phyloP scores from a whole-genome alignment of 1,284 basidiomycete species.

The Pascua sp. region DNA sequence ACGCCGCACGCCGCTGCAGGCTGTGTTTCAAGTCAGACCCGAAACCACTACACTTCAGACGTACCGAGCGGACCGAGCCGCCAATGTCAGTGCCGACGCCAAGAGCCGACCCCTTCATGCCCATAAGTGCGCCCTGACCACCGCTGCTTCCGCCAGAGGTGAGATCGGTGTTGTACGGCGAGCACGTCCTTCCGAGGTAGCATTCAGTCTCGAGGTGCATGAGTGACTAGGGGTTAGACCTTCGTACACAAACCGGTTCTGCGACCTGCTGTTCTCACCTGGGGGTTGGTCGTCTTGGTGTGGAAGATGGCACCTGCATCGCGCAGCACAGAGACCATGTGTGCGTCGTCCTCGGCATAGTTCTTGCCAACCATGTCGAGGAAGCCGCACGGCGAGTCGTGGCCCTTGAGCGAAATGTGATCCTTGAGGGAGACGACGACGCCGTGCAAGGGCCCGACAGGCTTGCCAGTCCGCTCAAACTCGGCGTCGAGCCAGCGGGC shows the following conservation, averaged over 20 bases:
- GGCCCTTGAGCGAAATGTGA: constrained; percentile 46
- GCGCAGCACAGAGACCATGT: constrained; percentile 21
- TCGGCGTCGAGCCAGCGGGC: constrained; percentile 62
- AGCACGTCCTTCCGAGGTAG: constrained; percentile 42
- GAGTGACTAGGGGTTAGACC: constrained; percentile 25
- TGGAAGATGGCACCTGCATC: constrained; percentile 27
- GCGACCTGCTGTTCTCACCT: constrained; percentile 9
- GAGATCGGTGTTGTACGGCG: constrained; percentile 46
- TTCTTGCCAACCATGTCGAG: constrained; percentile 18
- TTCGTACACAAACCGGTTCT: constrained; percentile 1
- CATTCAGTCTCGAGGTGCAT: constrained; percentile 31
- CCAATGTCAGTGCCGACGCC: constrained; percentile 50
- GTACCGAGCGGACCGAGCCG: constrained; percentile 34
- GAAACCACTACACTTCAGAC: background rate
- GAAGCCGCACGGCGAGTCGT: constrained; percentile 30
- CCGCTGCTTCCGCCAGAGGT: constrained; percentile 48
- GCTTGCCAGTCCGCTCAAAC: constrained; percentile 52
- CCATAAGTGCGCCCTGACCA: constrained; percentile 50
- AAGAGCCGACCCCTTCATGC: constrained; percentile 30
- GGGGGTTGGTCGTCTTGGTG: background rate
- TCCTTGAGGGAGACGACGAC: constrained; percentile 61
- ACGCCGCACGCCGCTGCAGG: constrained; percentile 39
- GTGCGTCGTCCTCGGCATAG: constrained; percentile 12
- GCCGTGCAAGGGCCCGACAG: constrained; percentile 61
- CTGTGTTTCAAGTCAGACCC: background rate